A percentile compares a stretch with the other conserved stretches of the same genome.
Conservation (phyloP, 768 basidiomycete species). For the Kwoniella sp. region DNA sequence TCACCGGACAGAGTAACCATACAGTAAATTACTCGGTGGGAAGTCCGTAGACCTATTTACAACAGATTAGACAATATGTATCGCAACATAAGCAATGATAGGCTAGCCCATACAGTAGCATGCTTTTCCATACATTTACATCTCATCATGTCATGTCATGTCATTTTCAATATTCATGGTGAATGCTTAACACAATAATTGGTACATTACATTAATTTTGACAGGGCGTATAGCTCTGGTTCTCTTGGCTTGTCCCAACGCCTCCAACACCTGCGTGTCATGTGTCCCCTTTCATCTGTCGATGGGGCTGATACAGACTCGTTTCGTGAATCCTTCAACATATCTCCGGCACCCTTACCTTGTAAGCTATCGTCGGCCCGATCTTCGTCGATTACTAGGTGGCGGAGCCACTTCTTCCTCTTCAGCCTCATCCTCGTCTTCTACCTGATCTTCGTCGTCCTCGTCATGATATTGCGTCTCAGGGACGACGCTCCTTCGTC, state of each 20-base stretch:
- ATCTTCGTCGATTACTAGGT: neutral
- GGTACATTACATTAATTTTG: too few species aligned
- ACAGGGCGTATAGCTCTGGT: neutral
- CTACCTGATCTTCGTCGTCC: slow-evolving; percentile 22
- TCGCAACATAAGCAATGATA: too few species aligned
- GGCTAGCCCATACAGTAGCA: too few species aligned
- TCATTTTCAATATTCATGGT: slow-evolving; percentile 1
- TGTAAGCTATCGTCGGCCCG: neutral
- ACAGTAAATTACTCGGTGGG: too few species aligned
- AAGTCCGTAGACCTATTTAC: too few species aligned
- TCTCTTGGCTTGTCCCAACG: neutral
- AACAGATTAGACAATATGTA: too few species aligned
- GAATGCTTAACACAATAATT: too few species aligned
- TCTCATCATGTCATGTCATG: slow-evolving; percentile 9
- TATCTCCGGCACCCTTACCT: neutral
- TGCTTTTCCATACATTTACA: too few species aligned
- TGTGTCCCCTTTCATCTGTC: neutral
- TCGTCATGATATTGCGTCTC: slow-evolving; percentile 35
- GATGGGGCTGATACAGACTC: neutral
- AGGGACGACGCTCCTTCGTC: slow-evolving; percentile 28
- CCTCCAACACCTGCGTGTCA: neutral
- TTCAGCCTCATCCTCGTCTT: slow-evolving; percentile 21
- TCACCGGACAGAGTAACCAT: too few species aligned
- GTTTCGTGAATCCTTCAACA: neutral
- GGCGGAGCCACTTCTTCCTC: slow-evolving; percentile 2